phyloP scores from a whole-genome alignment of 352 stramenopile genomes.

The Ophiocytium majus region DNA sequence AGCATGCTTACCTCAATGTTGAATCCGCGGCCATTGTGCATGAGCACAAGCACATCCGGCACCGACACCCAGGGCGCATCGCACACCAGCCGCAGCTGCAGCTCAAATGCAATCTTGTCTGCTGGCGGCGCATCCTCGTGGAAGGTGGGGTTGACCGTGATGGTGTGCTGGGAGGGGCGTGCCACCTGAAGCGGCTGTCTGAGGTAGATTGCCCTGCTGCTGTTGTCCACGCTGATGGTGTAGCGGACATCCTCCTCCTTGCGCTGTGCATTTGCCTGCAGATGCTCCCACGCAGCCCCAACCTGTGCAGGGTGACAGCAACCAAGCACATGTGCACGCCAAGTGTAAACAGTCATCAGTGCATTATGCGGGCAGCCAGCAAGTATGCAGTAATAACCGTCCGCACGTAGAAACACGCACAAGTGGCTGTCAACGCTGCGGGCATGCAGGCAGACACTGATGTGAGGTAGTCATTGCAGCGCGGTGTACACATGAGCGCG shows the following conservation, averaged over 20 bases:
- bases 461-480: too few relatives aligned
- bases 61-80: slow-evolving; percentile 79
- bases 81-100: slow-evolving; percentile 73
- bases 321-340: too few relatives aligned
- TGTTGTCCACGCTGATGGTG: slow-evolving; percentile 54
- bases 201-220: slow-evolving; percentile 72
- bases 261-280: slow-evolving; percentile 14
- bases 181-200: slow-evolving; percentile 71
- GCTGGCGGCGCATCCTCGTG: slow-evolving; percentile 60
- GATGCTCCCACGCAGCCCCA: slow-evolving; percentile 57
- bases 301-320: slow-evolving; percentile 44
- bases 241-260: slow-evolving; percentile 14
- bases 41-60: slow-evolving; percentile 74
- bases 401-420: too few relatives aligned
- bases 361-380: slow-evolving; percentile 61
- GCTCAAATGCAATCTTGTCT: slow-evolving; percentile 78
- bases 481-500: too few relatives aligned
- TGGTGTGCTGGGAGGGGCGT: slow-evolving; percentile 64
- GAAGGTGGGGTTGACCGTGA: slow-evolving; percentile 79
- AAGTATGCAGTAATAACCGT: neutral
- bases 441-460: too few relatives aligned
- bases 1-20: slow-evolving; percentile 82
- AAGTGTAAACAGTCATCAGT: too few relatives aligned
- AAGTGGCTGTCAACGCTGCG: too few relatives aligned
- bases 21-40: slow-evolving; percentile 72